A percentile compares a stretch with the other conserved stretches of the same genome.
Evolutionary conservation across 257 asterid species (phyloP).

Genomic region (Gynochthodes officinalis): DNA sequence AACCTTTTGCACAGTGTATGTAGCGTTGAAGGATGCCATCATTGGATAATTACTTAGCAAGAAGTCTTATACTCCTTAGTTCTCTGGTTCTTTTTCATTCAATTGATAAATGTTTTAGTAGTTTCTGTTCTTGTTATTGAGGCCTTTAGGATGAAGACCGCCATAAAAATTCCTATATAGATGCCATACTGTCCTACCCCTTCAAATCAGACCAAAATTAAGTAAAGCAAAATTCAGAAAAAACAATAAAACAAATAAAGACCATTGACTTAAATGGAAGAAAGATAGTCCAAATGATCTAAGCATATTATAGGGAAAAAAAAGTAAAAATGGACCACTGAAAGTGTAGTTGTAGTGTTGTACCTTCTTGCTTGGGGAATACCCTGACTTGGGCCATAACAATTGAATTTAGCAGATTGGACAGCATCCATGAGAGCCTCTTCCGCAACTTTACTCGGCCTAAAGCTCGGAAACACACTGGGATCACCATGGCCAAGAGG

Average conservation of each 20-base stretch:
- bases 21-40: neutral
- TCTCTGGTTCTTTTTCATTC: too few species aligned
- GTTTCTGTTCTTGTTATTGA: too few species aligned
- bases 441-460: constrained; percentile 40
- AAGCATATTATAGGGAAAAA: neutral
- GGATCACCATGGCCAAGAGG: constrained; percentile 76
- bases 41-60: neutral
- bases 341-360: neutral
- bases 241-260: neutral
- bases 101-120: too few species aligned
- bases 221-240: neutral
- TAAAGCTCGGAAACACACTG: constrained; percentile 47
- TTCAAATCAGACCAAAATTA: neutral
- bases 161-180: too few species aligned
- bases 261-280: neutral
- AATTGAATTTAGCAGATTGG: constrained; percentile 46
- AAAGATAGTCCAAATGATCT: neutral
- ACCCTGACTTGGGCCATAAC: constrained; percentile 41
- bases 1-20: too few species aligned
- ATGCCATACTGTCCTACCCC: neutral
- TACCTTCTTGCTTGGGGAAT: constrained; percentile 49
- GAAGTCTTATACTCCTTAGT: too few species aligned
- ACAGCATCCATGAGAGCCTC: constrained; percentile 48
- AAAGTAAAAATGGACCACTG: neutral
- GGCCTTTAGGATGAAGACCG: too few species aligned